These are phyloP conservation scores for Solanum appendiculatum DNA, from an alignment of 257 asterid genomes.

Conservation along the genomic window DNA sequence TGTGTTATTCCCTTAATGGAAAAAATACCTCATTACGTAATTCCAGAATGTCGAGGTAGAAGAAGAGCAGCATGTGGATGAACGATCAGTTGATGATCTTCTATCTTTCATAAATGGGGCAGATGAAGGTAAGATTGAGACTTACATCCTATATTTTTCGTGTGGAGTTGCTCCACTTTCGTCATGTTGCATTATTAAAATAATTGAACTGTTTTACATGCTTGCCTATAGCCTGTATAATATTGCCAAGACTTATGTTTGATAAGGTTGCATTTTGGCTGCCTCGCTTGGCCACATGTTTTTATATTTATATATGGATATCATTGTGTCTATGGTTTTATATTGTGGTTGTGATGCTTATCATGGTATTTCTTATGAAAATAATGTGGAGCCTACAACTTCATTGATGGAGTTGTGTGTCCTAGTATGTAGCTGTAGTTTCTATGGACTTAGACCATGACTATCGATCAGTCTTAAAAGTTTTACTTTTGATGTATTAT, in stretches of 20 bases:
- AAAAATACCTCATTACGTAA: background rate
- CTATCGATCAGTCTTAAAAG: background rate
- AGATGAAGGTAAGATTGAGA: conserved; percentile 40
- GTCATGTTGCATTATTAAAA: background rate
- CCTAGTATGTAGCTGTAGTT: background rate
- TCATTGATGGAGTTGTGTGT: background rate
- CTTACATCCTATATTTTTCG: background rate
- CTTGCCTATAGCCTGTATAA: background rate
- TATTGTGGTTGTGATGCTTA: background rate
- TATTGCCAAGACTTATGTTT: background rate
- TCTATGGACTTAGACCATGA: background rate
- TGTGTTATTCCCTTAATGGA: conserved; percentile 18
- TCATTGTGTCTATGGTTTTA: background rate
- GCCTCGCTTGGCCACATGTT: background rate
- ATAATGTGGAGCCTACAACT: background rate
- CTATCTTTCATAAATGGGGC: conserved; percentile 79
- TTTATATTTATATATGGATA: too few species aligned
- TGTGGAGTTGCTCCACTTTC: background rate
- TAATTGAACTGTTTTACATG: background rate
- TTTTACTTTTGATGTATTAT: background rate
- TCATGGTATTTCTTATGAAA: background rate
- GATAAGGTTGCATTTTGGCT: background rate
- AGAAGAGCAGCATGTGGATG: conserved; percentile 76
- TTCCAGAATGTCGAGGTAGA: conserved; percentile 64
- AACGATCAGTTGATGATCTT: conserved; percentile 92